Evolutionary conservation across 495 filamentous ascomycete species (phyloP).

Genomic region (Penicillium ochrochloron): DNA sequence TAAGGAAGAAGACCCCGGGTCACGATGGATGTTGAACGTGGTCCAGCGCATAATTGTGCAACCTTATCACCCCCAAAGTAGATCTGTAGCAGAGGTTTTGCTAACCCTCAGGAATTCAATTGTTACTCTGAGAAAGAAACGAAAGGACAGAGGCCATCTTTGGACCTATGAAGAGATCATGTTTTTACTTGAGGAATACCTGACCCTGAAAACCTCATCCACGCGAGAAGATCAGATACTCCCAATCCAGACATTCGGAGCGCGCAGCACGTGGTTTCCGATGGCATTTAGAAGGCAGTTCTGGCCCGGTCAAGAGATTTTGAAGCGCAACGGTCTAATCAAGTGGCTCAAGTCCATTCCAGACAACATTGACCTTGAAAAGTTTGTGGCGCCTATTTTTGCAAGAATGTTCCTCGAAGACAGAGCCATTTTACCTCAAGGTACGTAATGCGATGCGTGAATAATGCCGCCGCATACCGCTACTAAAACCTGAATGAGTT

Average conservation of each 20-base stretch:
- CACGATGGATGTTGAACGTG: neutral
- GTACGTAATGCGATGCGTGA: neutral
- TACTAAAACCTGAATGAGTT: neutral
- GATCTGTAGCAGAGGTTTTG: neutral
- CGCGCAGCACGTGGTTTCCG: neutral
- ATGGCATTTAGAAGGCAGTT: neutral
- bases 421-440: neutral
- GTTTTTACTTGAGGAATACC: neutral
- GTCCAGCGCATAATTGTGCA: neutral
- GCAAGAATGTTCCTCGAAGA: neutral
- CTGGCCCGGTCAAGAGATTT: neutral
- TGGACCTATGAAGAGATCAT: neutral
- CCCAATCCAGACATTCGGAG: neutral
- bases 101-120: neutral
- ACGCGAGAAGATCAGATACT: neutral
- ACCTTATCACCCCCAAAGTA: no score
- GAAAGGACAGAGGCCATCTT: neutral
- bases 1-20: neutral
- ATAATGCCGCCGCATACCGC: neutral
- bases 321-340: neutral
- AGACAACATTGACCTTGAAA: neutral
- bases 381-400: neutral
- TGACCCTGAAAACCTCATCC: neutral
- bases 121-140: neutral
- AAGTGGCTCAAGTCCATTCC: neutral